Evolutionary conservation across 2,329 filamentous ascomycete species (phyloP), one percentile per base, ranked within the genome.

Genomic region (Lasiodiplodia sp.): DNA sequence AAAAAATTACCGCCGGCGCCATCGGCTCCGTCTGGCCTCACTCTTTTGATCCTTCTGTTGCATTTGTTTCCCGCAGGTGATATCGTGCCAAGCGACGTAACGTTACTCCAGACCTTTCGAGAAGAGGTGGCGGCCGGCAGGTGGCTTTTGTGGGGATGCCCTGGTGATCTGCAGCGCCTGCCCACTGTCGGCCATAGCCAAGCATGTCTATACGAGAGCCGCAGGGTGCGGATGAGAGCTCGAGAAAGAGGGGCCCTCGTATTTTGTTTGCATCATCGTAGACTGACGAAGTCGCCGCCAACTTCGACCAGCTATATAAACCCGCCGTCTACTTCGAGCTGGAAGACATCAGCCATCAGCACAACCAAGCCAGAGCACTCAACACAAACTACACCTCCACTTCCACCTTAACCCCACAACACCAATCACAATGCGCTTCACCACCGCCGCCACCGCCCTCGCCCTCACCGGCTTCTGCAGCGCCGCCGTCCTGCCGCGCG

Each of bases 61-160:
- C 31, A 4, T n/a, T 44, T n/a, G 34, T 16, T 38, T 23, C 31
- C 23, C 31, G 12, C 21, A 14, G 21, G 21, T 56, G 53, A 31
- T 11, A 31, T 16, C 34, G 23, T 47, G 44, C 16, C 25, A 51
- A 63, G 58, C 11, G n/a, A 64, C 52, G 60, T 52, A 52, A 52
- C 47, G 60, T 64, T 64, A 52, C 60, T 51, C 44, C 47, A 64
- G 44, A 52, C 12, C 47, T 37, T 64, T 64, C 58, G 58, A 63
- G 58, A 62, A 63, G 11, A n/a, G 56, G 56, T 40, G 56, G 56
- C 56, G 31, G 21, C 31, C 18, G 25, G 58, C 23, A 23, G 31
- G 60, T 64, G 60, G 60, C 60, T 64, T 52, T 64, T 64, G 60
- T 64, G 60, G 60, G 60, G 60, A 52, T 64, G 14, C 28, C 58